A percentile compares a stretch with the other conserved stretches of the same genome.
phyloP scores from a whole-genome alignment of 176 grass and related monocot genomes.

The Bolboschoenus planiculmis region DNA sequence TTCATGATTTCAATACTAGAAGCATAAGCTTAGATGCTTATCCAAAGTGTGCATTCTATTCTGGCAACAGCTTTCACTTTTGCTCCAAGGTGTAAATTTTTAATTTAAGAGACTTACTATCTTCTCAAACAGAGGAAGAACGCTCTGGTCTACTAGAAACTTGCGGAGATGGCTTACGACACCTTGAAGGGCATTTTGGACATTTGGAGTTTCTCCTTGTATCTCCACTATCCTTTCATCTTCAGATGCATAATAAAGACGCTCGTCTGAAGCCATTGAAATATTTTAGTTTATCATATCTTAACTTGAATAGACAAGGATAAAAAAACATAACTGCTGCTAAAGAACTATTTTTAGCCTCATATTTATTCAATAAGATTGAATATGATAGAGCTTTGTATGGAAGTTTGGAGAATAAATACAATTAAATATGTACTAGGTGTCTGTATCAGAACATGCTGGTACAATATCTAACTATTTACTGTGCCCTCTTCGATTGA shows the following conservation, averaged over 20 bases:
- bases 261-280: slow-evolving; percentile 27
- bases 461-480: neutral
- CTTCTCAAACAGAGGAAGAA: slow-evolving; percentile 94
- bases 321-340: neutral
- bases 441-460: neutral
- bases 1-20: neutral
- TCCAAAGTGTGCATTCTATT: neutral
- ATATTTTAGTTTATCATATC: neutral
- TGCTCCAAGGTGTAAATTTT: neutral
- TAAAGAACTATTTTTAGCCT: neutral
- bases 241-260: slow-evolving; percentile 68
- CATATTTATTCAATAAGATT: neutral
- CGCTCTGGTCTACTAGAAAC: slow-evolving; percentile 96
- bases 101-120: slow-evolving; percentile 45
- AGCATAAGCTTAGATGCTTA: too few relatives aligned
- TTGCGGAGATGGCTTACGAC: slow-evolving; percentile 81
- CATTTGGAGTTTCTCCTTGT: slow-evolving; percentile 87
- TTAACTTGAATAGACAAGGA: slow-evolving; percentile 11
- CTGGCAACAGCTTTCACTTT: neutral
- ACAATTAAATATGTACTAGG: neutral
- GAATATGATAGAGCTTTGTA: neutral
- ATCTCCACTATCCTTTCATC: slow-evolving; percentile 98
- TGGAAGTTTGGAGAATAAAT: neutral
- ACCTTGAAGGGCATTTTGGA: slow-evolving; percentile 73
- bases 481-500: neutral